Conservation (phyloP, 148 eudicot genomes). For the Rhododendron kiyosumense region DNA sequence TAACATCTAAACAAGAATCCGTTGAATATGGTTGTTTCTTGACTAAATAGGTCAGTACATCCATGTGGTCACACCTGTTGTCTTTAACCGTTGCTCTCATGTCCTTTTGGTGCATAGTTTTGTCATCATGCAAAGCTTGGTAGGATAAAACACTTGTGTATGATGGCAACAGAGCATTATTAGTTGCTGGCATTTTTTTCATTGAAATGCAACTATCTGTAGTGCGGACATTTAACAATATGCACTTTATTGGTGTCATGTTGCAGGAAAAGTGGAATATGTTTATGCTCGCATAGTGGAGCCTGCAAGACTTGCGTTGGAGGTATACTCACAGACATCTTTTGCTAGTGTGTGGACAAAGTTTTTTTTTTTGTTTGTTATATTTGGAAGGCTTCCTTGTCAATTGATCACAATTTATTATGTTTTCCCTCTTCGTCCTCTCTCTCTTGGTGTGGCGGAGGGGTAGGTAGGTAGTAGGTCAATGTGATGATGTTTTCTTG, state of each 20-base stretch:
- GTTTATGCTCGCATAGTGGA: slow-evolving; percentile 77
- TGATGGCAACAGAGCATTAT: background rate
- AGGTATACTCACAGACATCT: slow-evolving; percentile 38
- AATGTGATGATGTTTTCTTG: background rate
- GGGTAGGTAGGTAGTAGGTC: background rate
- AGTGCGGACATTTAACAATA: background rate
- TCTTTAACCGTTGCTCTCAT: background rate
- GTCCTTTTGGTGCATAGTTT: background rate
- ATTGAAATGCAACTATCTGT: background rate
- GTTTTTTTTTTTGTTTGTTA: background rate
- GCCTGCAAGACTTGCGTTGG: slow-evolving; percentile 72
- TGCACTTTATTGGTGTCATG: slow-evolving; percentile 5
- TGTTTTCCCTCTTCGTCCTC: background rate
- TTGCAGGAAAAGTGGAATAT: slow-evolving; percentile 86
- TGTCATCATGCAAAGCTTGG: background rate
- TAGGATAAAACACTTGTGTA: background rate
- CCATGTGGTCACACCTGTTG: background rate
- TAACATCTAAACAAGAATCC: background rate
- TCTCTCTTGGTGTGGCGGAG: background rate
- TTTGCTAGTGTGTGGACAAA: background rate
- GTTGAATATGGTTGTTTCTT: background rate
- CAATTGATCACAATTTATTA: background rate
- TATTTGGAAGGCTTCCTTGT: background rate
- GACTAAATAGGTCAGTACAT: background rate
- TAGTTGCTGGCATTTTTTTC: background rate